phyloP scores from a whole-genome alignment of 1,139 yeast species.

The Lizanozyma gosingica region DNA sequence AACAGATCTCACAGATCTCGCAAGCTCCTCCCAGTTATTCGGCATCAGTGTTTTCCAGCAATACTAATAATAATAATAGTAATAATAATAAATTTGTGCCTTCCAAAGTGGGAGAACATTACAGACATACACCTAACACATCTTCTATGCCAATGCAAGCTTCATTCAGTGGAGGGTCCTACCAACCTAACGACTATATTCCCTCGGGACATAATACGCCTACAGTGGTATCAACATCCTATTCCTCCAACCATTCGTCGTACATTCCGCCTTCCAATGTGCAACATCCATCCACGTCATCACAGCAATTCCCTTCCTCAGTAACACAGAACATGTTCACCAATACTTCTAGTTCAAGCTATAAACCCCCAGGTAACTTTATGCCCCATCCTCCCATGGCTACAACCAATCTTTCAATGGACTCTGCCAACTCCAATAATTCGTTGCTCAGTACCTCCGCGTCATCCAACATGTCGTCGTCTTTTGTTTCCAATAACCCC shows the following conservation, averaged over 20 bases:
- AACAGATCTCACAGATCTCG: neutral
- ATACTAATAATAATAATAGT: too few relatives aligned
- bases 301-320: conserved; percentile 5
- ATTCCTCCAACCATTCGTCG: conserved; percentile 31
- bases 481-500: conserved; percentile 1
- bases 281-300: conserved; percentile 8
- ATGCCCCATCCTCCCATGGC: conserved; percentile 32
- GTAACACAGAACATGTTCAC: conserved; percentile 3
- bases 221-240: conserved; percentile 41
- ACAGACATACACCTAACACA: neutral
- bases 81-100: conserved; percentile 3
- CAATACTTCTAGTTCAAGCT: conserved; percentile 6
- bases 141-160: conserved; percentile 14
- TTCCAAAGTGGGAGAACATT: conserved; percentile 1
- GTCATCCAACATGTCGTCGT: conserved; percentile 10
- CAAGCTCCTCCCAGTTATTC: neutral
- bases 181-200: conserved; percentile 16
- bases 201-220: conserved; percentile 49
- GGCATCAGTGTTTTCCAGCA: conserved; percentile 1
- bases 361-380: conserved; percentile 17
- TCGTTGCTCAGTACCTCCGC: conserved; percentile 14
- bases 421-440: conserved; percentile 29
- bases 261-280: conserved; percentile 24
- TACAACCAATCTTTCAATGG: conserved; percentile 40
- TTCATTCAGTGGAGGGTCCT: conserved; percentile 10